Base-by-base conservation (phyloP, 140 eudicot species). In the Anethum foeniculum region DNA sequence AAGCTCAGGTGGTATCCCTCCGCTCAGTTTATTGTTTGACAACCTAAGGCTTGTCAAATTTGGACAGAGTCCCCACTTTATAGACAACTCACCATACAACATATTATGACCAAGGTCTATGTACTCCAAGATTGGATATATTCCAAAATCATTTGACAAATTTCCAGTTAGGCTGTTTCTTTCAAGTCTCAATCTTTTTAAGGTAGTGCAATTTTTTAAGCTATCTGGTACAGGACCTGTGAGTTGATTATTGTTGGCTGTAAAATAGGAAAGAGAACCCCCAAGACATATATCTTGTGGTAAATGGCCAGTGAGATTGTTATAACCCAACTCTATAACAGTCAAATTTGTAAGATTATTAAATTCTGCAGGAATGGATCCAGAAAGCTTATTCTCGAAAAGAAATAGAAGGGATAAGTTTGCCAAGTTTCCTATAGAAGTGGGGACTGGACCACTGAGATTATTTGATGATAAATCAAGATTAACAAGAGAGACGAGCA, bases 41-140 rank as follows among this genome's bases (percentile, higher is more conserved):
- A 86, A 60, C 64, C 32, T 38, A 56, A 89, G 80, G 80, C 82
- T 79, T 3, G 83, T 76, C 80, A 86, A 47, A 34, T 68, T 84
- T 6, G 19, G 75, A 23, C 87, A 86, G 11, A 10, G n/a, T 7
- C 85, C 88, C 92, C 92, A 89, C 3, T 81, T 49, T 12, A 73
- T 71, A n/a, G 92, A 86, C 41, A 89, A 47, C 81, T 80, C 88
- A 3, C 92, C 88, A 52, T 80, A 56, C 11, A 89, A 79, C 0
- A 71, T 74, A 78, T 89, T 86, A 72, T 79, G 23, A 76, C 90
- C 86, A 58, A 85, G 41, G 79, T 86, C 81, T 25, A 86, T 48
- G 44, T 62, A 86, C 23, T 64, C 72, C 84, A 88, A 49, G 16
- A 52, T 36, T 32, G 92, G 92, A 43, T 88, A 86, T 14, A 51